Conservation (phyloP, 345 rosid genomes). For the Pistacia atlantica region DNA sequence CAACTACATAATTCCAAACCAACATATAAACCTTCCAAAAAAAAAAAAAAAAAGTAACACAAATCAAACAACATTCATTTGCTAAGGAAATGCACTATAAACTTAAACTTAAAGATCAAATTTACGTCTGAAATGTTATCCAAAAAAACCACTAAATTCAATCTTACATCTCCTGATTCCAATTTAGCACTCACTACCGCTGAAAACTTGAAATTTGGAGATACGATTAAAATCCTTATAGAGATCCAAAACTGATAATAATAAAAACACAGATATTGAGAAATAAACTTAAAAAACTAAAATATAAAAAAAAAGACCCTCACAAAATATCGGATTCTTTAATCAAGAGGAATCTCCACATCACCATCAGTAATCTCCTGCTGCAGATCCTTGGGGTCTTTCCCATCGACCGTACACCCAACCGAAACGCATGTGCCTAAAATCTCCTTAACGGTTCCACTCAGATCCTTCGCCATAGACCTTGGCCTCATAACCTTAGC, state of each 20-base stretch:
- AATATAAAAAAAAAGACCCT: slow-evolving; percentile 11
- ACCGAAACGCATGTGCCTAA: slow-evolving; percentile 77
- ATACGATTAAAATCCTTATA: slow-evolving; percentile 19
- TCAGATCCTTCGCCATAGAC: slow-evolving; percentile 68
- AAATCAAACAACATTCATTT: not conserved
- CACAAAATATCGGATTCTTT: not conserved
- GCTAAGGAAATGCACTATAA: slow-evolving; percentile 9
- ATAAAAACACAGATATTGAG: slow-evolving; percentile 27
- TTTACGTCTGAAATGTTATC: slow-evolving; percentile 12
- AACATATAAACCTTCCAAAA: not conserved
- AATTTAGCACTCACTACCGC: not conserved
- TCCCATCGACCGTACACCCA: slow-evolving; percentile 77
- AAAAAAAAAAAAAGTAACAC: not conserved
- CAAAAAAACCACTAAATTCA: slow-evolving; percentile 12
- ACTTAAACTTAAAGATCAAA: not conserved
- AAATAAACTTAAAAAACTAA: slow-evolving; percentile 1
- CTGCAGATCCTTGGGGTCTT: slow-evolving; percentile 68
- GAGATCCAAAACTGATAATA: slow-evolving; percentile 41
- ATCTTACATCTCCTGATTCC: slow-evolving; percentile 28
- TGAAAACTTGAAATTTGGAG: slow-evolving; percentile 4
- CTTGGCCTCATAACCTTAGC: slow-evolving; percentile 71
- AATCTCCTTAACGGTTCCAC: slow-evolving; percentile 72
- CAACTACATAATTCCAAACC: not conserved
- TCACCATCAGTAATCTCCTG: slow-evolving; percentile 68
- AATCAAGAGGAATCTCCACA: slow-evolving; percentile 58